phyloP scores from a whole-genome alignment of 192 early-diverging fungal species.

The Radiomyces spectabilis region DNA sequence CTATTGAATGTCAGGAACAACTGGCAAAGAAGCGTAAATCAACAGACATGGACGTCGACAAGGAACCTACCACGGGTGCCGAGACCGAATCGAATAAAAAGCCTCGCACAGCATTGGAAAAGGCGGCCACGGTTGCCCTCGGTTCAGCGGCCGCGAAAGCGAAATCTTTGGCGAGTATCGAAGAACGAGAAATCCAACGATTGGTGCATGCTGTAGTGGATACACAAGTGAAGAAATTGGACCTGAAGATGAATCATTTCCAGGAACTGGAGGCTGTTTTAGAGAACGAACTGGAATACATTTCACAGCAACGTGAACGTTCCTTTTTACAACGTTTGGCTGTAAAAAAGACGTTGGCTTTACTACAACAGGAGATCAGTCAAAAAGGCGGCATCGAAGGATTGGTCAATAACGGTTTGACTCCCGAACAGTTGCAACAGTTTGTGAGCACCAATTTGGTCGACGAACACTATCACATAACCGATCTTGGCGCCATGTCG shows the following conservation, averaged over 20 bases:
- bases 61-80: constrained; percentile 1
- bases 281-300: constrained; percentile 79
- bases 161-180: constrained; percentile 66
- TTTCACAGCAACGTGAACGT: constrained; percentile 59
- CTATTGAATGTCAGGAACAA: constrained; percentile 47
- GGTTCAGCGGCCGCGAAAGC: constrained; percentile 93
- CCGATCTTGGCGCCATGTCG: no score
- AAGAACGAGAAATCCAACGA: constrained; percentile 81
- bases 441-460: constrained; percentile 4
- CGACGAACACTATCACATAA: constrained; percentile 18
- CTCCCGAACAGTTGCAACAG: constrained; percentile 13
- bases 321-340: constrained; percentile 55
- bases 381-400: constrained; percentile 9
- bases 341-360: constrained; percentile 41
- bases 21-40: constrained; percentile 4
- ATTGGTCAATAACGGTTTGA: constrained; percentile 14
- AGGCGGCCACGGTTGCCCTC: constrained; percentile 79
- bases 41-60: constrained; percentile 30
- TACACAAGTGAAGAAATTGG: constrained; percentile 81
- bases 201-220: constrained; percentile 79
- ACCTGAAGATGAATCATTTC: constrained; percentile 91
- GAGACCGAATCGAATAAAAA: constrained; percentile 19
- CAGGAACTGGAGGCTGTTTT: constrained; percentile 84
- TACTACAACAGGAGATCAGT: constrained; percentile 31
- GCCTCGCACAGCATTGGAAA: constrained; percentile 54